phyloP scores from a whole-genome alignment of 192 early-diverging fungal species.

The Diversispora eburnea region DNA sequence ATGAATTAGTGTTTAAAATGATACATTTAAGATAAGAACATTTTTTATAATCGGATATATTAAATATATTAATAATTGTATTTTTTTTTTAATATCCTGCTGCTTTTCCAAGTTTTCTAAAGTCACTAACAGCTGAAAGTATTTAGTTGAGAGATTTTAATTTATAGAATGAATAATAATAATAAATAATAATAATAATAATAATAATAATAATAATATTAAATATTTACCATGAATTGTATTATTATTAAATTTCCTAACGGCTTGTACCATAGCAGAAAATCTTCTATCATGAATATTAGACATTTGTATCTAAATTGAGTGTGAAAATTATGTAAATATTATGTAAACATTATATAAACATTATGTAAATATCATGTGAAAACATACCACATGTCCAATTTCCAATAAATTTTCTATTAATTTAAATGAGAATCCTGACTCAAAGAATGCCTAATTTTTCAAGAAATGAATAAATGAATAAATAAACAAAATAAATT shows the following conservation, averaged over 20 bases:
- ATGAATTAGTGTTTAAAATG: no score
- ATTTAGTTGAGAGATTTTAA: neutral
- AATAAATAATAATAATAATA: neutral
- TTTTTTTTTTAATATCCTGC: neutral
- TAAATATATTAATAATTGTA: no score
- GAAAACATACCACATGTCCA: neutral
- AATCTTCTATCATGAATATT: slow-evolving; percentile 1
- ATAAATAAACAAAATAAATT: no score
- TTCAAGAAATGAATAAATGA: no score
- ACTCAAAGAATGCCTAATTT: no score
- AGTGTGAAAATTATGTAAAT: neutral
- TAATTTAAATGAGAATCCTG: no score
- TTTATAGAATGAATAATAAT: neutral
- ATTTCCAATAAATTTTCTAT: no score
- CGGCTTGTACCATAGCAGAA: neutral
- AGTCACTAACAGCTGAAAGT: neutral
- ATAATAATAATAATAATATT: neutral
- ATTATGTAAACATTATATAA: neutral
- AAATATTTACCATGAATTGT: neutral
- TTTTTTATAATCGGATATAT: no score
- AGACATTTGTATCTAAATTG: neutral
- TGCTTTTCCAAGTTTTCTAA: neutral
- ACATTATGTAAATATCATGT: neutral
- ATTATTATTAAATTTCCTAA: slow-evolving; percentile 1
- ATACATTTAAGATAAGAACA: no score